Evolutionary conservation across 257 asterid genomes (phyloP), one percentile per base, ranked within the genome.

Genomic region (Ilex asprella): DNA sequence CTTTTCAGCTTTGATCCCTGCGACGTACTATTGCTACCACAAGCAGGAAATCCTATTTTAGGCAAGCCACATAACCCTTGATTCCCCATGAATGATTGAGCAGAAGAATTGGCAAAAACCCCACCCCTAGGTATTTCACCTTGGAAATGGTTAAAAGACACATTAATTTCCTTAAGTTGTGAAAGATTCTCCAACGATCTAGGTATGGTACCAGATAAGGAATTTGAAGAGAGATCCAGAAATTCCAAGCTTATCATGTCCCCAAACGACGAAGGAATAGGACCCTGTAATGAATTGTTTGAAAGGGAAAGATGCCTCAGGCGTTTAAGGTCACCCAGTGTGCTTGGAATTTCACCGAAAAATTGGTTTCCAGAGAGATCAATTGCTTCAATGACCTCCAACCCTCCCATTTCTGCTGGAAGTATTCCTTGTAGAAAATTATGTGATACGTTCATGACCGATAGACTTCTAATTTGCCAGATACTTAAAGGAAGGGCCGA

Each of bases 41-140:
- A 74, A 30, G 27, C 59, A 47, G 72, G 61, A 15, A 61, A 55
- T 60, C 49, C 63, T 12, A 59, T 54, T 30, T n/a, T 58, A 15
- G 67, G 58, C 55, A 55, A 50, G 39, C 77, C 76, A 31, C 82
- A 77, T 29, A 77, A 58, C 16, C 61, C 76, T 50, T 32, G 7
- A 58, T 70, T 63, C 35, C 77, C 77, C 3, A 55, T 21, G 39
- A 75, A 76, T 58, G 73, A 61, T 32, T 55, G 66, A 46, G 70
- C 46, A 2, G 77, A 66, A 21, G 77, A 76, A 41, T 59, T 76
- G 5, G 79, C 31, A 52, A 79, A 76, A 39, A 70, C 62, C 16
- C 79, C 84, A 16, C 65, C 66, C 21, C 16, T 61, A 16, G 81
- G 84, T 47, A 79, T 55, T 61, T 65, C 71, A 29, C 84, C 84